Base-by-base conservation (phyloP, 805 yeast species). In the Metschnikowia picachoensis region DNA sequence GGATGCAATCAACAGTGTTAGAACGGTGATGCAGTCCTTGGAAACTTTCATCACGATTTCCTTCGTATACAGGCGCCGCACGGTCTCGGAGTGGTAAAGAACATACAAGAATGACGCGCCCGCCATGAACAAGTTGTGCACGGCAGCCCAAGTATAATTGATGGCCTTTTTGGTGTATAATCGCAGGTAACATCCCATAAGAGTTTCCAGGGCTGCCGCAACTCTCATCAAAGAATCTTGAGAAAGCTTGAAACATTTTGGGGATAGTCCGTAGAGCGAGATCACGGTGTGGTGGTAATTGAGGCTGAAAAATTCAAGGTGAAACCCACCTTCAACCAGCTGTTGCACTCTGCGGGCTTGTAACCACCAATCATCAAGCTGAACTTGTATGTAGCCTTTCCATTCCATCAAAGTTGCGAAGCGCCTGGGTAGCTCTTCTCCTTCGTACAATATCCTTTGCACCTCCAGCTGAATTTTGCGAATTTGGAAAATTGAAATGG, bases 71-170 rank as follows among this genome's bases (percentile, higher is more conserved):
- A 66, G 65, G 6, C 64, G 59, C 17, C 84, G 62, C 2, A 77
- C 79, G 39, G 73, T 76, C n/a, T 72, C 72, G 32, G 87, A 79
- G 60, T 85, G 85, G 61, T 86, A 89, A 12, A 88, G 72, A 1
- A 90, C 78, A 60, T 86, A 89, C 37, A 90, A 68, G 55, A 81
- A 89, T 1, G 96, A 85, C 27, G 92, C 85, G 0, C 95, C 95
- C 0, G 96, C 91, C 85, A 87, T 84, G 60, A 88, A 88, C 44
- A 88, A 69, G 60, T 88, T 89, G 62, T 89, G 95, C 3, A 88
- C 91, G 0, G 95, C 94, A 2, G 90, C 91, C 97, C 97, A 90
- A 0, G 96, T 87, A 64, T 87, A 90, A 62, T 88, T 88, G 49
- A 89, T 75, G 39, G 78, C 71, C 55, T 77, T 78, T 28, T 73